Conservation (phyloP, 2,329 filamentous ascomycete species). For the Arthrobotrys megalospora region DNA sequence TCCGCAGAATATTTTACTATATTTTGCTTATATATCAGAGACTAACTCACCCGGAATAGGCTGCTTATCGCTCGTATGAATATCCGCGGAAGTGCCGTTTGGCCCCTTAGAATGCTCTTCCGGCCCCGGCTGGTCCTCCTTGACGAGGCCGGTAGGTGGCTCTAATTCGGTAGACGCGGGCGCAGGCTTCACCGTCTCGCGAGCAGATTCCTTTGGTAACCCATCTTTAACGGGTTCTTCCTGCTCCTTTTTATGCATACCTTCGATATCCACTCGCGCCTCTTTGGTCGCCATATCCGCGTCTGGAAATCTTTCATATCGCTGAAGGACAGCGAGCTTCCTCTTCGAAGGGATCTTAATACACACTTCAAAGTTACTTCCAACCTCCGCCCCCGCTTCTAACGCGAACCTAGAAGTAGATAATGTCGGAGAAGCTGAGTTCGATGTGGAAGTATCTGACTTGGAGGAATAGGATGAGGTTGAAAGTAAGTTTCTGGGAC, state of each 20-base stretch:
- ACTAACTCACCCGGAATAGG: slow-evolving; percentile 10
- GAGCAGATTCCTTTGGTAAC: background rate
- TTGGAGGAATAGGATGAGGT: slow-evolving; percentile 13
- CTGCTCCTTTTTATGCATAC: background rate
- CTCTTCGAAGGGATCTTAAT: slow-evolving; percentile 53
- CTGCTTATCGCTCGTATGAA: background rate
- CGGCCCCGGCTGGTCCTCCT: background rate
- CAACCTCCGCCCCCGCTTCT: background rate
- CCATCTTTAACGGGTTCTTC: background rate
- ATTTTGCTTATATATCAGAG: background rate
- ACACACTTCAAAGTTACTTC: slow-evolving; percentile 44
- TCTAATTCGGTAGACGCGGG: background rate
- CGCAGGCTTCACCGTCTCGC: background rate
- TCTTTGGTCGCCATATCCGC: slow-evolving; percentile 28
- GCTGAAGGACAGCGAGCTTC: slow-evolving; percentile 32
- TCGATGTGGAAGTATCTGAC: slow-evolving; percentile 24
- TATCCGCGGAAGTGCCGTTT: background rate
- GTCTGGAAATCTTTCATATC: slow-evolving; percentile 44
- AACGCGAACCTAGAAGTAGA: slow-evolving; percentile 32
- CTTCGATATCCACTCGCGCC: background rate
- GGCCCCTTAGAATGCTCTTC: background rate
- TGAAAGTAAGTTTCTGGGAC: slow-evolving; percentile 11
- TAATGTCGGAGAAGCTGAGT: slow-evolving; percentile 38
- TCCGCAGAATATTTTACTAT: background rate
- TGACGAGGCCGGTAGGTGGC: background rate